Evolutionary conservation across 371 early-diverging fungal species (phyloP), one percentile per base, ranked within the genome.

Genomic region (Rhizopus microsporus): DNA sequence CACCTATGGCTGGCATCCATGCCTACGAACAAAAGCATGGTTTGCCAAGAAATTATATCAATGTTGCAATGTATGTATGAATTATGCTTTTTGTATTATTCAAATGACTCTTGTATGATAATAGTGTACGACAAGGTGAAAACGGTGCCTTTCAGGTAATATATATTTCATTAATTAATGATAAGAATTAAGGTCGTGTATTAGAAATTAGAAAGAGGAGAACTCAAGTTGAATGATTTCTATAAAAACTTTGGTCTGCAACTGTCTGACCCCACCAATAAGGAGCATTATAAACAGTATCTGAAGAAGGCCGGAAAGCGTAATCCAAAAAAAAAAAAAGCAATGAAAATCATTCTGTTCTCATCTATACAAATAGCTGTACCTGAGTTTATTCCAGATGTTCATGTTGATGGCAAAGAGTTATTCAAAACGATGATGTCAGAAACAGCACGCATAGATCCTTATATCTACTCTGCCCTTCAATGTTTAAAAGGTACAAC

Each of bases 41-140:
- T 7, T 68, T 93, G n/a, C 93, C 93, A 3, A 68, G 74, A 48
- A 88, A 91, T 77, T 93, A 89, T 68, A 78, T 92, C 64, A 92
- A 92, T 72, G 86, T 91, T 3, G 84, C 88, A 56, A 87, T 93
- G 90, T 85, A 81, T 68, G 73, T 44, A 40, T 23, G 23, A 23
- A 23, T 23, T 23, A 23, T 23, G 7, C 33, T 3, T 10, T 39
- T 30, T 10, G 32, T 34, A 44, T 37, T 37, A 6, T n/a, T 43
- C 7, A 2, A 43, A n/a, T 44, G 16, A 40, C 49, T 49, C 49
- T 6, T 32, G 7, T 33, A 13, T 51, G n/a, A n/a, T 37, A 5
- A n/a, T 60, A 82, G 84, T 52, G 74, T 71, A 29, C 60, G 69
- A 9, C 81, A 83, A 57, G 84, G 83, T 33, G 77, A 76, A 37